Conservation (phyloP, 192 early-diverging fungal species). For the Dissophora globulifera region DNA sequence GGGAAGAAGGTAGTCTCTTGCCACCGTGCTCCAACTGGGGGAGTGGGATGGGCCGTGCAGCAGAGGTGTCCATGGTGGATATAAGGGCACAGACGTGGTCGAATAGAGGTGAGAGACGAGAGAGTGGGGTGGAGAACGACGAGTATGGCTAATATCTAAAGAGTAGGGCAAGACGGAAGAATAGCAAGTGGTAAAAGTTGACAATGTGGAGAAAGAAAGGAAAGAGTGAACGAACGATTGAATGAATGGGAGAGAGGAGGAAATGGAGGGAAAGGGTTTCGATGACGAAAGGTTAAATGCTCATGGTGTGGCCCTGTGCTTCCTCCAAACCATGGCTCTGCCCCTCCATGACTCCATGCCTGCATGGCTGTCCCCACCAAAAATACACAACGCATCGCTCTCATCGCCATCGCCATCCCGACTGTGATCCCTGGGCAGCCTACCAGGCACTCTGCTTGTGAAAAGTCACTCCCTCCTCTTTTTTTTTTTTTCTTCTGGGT, state of each 20-base stretch:
- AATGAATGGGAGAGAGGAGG: not conserved
- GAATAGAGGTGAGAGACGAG: not conserved
- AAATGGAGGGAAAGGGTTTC: not conserved
- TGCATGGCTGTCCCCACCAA: not conserved
- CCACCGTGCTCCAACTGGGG: constrained; percentile 1
- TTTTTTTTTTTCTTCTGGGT: not conserved
- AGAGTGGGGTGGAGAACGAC: constrained; percentile 2
- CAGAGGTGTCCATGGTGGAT: constrained; percentile 15
- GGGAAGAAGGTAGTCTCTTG: not conserved
- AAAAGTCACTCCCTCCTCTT: not conserved
- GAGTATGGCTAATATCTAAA: too few relatives aligned
- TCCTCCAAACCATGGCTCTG: not conserved
- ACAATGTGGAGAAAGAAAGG: too few relatives aligned
- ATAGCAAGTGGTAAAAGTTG: not conserved
- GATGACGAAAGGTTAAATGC: not conserved
- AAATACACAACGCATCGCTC: not conserved
- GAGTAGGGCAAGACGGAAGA: not conserved
- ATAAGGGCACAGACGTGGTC: too few relatives aligned
- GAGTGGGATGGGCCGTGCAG: constrained; percentile 7
- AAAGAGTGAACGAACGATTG: too few relatives aligned
- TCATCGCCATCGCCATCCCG: not conserved
- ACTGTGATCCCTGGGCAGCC: too few relatives aligned
- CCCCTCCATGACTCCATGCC: not conserved
- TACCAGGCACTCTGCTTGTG: too few relatives aligned
- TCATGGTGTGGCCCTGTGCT: not conserved